Evolutionary conservation across 1,284 basidiomycete species (phyloP).

Genomic region (Neotropicomus parvogracilis): DNA sequence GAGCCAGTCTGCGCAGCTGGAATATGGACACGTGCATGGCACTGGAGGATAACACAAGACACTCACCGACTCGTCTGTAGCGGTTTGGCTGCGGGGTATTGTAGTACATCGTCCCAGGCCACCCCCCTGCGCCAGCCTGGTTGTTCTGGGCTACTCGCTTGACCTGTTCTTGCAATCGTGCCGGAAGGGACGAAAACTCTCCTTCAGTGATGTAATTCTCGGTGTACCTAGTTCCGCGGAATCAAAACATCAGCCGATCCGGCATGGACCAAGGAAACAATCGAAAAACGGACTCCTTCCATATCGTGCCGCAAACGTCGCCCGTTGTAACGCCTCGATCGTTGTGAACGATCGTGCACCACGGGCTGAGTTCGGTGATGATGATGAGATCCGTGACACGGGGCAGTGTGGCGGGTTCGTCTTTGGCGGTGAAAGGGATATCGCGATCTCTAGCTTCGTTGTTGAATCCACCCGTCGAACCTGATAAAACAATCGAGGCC

Average conservation of each 20-base stretch:
- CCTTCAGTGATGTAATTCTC: conserved; percentile 62
- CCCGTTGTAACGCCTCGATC: conserved; percentile 67
- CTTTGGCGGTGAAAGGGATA: conserved; percentile 59
- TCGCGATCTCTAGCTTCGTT: conserved; percentile 55
- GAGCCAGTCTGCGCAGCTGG: conserved; percentile 58
- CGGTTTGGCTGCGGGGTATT: conserved; percentile 44
- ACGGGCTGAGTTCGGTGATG: conserved; percentile 69
- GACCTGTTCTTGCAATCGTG: conserved; percentile 65
- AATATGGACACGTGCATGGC: conserved; percentile 2
- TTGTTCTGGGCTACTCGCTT: conserved; percentile 54
- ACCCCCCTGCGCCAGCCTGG: conserved; percentile 28
- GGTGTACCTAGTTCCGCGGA: conserved; percentile 49
- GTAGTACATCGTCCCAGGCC: conserved; percentile 43
- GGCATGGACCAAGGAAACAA: background rate
- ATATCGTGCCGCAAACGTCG: conserved; percentile 64
- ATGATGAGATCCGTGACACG: conserved; percentile 70
- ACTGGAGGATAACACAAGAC: background rate
- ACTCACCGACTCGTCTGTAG: conserved; percentile 58
- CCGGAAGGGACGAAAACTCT: conserved; percentile 58
- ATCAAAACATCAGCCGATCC: conserved; percentile 12
- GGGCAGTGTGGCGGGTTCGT: conserved; percentile 76
- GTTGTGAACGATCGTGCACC: conserved; percentile 76
- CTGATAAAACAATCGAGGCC: conserved; percentile 29
- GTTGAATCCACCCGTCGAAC: conserved; percentile 59
- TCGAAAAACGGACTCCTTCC: conserved; percentile 58